Evolutionary conservation across 208 protist species (phyloP).

Genomic region (Leishmania turanica): DNA sequence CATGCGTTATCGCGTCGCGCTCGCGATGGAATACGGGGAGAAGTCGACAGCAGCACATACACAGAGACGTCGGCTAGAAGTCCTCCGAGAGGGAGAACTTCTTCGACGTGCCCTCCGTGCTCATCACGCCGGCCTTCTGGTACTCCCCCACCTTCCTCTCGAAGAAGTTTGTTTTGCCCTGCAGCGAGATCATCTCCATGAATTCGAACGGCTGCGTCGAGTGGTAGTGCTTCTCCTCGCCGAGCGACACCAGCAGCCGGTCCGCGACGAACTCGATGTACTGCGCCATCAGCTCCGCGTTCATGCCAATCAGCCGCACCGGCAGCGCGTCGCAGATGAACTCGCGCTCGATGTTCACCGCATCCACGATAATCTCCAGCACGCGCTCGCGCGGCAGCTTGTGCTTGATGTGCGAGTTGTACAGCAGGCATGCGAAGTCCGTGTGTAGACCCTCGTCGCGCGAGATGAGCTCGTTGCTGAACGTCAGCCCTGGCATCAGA

Average conservation of each 20-base stretch:
- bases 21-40: not conserved
- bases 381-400: constrained; percentile 88
- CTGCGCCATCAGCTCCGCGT: constrained; percentile 96
- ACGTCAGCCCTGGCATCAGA: constrained; percentile 99
- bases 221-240: constrained; percentile 96
- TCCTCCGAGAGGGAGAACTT: constrained; percentile 92
- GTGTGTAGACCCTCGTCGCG: constrained; percentile 99
- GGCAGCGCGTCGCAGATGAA: constrained; percentile 98
- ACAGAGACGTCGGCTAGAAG: constrained; percentile 62
- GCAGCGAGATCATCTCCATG: constrained; percentile 99
- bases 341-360: constrained; percentile 96
- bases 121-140: constrained; percentile 98
- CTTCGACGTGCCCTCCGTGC: constrained; percentile 63
- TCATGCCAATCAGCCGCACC: constrained; percentile 99
- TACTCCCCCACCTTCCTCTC: constrained; percentile 99
- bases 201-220: constrained; percentile 99
- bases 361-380: constrained; percentile 93
- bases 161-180: constrained; percentile 99
- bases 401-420: constrained; percentile 92
- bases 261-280: constrained; percentile 99
- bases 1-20: not conserved
- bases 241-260: constrained; percentile 97
- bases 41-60: not conserved
- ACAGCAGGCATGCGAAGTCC: constrained; percentile 99
- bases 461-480: constrained; percentile 99